Base-by-base conservation (phyloP, 2,329 filamentous ascomycete species). In the Trichoderma sp. region DNA sequence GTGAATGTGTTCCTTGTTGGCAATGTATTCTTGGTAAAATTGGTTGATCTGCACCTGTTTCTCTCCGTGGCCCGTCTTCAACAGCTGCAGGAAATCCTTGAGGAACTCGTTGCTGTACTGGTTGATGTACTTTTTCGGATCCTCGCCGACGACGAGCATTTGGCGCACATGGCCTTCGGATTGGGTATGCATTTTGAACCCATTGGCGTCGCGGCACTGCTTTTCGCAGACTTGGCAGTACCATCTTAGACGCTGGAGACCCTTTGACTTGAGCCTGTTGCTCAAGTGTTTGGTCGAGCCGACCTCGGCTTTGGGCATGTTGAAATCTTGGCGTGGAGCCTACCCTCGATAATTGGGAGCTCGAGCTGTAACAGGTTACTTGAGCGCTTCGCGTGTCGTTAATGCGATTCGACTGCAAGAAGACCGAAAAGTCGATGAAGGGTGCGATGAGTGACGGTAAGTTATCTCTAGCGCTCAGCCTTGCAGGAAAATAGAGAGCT, bases 21-120 rank as follows among this genome's bases (percentile, higher is more conserved):
- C 86, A 73, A 98, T 97, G 75, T 97, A 96, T 43, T 94, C 90
- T 78, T 98, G 93, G 80, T 99, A 99, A 79, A 98, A 98, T 71
- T 92, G 90, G 76, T 99, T 99, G 63, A 94, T 88, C 39, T 94
- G 87, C 1, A 98, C 89, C 74, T 89, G 87, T 79, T 99, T 99
- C 80, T 97, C 94, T 71, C 94, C 93, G 75, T 99, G 96, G 0
- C 90, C 88, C 0, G 94, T 97, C 68, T 89, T 87, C 7, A 99
- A 84, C 2, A 96, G 83, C 68, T 88, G 84, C 1, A 96, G 72
- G 74, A 97, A 97, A 76, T 96, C 92, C 69, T 86, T 86, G 71
- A 91, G 82, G 78, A 99, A 99, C 73, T 97, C 88, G 70, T 87
- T 87, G 79, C 88, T 92, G 83, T 89, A 99, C 56, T 94, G 87